phyloP scores from a whole-genome alignment of 176 grass and related monocot species.

The Eremochloa ophiuroides region DNA sequence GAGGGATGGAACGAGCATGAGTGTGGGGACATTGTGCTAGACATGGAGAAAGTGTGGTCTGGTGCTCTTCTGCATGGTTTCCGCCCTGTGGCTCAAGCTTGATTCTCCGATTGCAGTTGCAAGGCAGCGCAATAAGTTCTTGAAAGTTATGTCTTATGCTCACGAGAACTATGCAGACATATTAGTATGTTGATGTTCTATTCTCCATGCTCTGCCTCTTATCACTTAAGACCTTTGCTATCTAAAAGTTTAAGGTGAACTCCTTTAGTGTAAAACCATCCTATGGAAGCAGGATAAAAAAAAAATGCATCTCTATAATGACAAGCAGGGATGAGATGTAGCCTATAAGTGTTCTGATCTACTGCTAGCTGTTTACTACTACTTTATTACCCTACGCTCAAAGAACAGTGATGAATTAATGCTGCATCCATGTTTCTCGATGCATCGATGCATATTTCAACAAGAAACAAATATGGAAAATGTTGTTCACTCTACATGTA shows the following conservation, averaged over 20 bases:
- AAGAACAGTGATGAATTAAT: not conserved
- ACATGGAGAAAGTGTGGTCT: constrained; percentile 68
- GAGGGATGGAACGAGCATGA: constrained; percentile 64
- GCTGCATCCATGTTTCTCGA: not conserved
- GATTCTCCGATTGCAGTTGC: not conserved
- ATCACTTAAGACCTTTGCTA: not conserved
- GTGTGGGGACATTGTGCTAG: constrained; percentile 59
- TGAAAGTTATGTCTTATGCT: not conserved
- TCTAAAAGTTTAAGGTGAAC: not conserved
- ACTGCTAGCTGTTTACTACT: not conserved
- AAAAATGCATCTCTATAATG: not conserved
- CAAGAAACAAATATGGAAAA: not conserved
- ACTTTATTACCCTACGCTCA: not conserved
- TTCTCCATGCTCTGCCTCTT: not conserved
- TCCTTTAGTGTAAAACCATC: not conserved
- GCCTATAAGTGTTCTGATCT: not conserved
- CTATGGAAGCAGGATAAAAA: not conserved
- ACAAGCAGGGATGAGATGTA: not conserved
- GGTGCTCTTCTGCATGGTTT: constrained; percentile 72
- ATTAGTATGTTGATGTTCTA: not conserved
- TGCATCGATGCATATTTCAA: not conserved
- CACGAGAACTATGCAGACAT: not conserved
- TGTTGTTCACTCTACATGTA: not conserved
- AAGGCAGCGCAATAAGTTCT: constrained; percentile 9
- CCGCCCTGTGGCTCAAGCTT: constrained; percentile 36